Percentiles rank a stretch among this genome's conserved stretches.
phyloP scores from a whole-genome alignment of 2,329 filamentous ascomycete genomes.

The Cryoendolithus antarcticus region DNA sequence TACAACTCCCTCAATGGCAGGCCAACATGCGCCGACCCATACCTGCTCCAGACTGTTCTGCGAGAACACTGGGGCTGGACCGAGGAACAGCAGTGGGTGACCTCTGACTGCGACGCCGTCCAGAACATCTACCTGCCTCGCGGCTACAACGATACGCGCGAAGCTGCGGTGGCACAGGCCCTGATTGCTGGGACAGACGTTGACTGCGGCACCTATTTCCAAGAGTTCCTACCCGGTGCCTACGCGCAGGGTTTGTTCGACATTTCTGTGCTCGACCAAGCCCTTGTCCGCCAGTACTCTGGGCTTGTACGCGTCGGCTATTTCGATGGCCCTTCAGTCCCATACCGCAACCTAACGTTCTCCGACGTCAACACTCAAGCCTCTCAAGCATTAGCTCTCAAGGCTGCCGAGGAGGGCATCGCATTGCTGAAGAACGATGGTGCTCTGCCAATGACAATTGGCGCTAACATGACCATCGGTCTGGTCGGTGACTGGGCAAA shows the following conservation, averaged over 20 bases:
- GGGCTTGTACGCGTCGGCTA: constrained; percentile 45
- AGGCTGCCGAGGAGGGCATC: constrained; percentile 37
- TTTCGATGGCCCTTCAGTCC: constrained; percentile 39
- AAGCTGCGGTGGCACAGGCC: constrained; percentile 35
- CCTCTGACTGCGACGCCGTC: constrained; percentile 53
- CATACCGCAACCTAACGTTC: constrained; percentile 43
- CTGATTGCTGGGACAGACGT: constrained; percentile 42
- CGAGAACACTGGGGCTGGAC: constrained; percentile 55
- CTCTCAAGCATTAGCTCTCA: constrained; percentile 43
- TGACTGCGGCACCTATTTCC: constrained; percentile 40
- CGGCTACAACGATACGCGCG: constrained; percentile 29
- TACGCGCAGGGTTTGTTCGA: constrained; percentile 31
- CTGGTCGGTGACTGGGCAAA: constrained; percentile 49
- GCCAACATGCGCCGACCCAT: constrained; percentile 51
- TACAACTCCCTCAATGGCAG: constrained; percentile 55
- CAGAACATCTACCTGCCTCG: constrained; percentile 41
- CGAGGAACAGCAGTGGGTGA: constrained; percentile 48
- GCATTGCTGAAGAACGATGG: constrained; percentile 43
- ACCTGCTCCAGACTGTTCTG: constrained; percentile 50
- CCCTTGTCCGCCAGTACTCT: constrained; percentile 41
- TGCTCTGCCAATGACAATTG: constrained; percentile 31
- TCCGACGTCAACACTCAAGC: constrained; percentile 43
- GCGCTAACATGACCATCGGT: constrained; percentile 33
- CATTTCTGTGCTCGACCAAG: constrained; percentile 35
- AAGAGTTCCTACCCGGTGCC: constrained; percentile 32